Percentiles rank a stretch among this genome's conserved stretches.
Conservation (phyloP, 2,329 filamentous ascomycete species). For the Verticillium alfalfae region DNA sequence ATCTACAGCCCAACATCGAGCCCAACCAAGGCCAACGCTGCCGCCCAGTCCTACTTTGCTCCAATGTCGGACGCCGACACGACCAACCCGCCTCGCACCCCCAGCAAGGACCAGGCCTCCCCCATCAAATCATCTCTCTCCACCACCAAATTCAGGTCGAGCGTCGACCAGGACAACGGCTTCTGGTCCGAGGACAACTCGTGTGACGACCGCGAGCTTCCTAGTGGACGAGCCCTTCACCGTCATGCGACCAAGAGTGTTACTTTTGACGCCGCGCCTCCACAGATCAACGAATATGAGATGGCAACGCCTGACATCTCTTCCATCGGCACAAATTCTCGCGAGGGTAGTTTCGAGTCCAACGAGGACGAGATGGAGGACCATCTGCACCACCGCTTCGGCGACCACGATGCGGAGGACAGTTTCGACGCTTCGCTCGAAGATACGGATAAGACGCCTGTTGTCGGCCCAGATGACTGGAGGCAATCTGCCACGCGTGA, state of each 20-base stretch:
- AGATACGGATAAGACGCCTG: conserved; percentile 93
- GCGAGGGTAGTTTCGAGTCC: conserved; percentile 89
- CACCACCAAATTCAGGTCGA: conserved; percentile 57
- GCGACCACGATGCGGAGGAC: conserved; percentile 65
- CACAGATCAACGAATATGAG: conserved; percentile 95
- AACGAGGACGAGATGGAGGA: conserved; percentile 71
- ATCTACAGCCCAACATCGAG: conserved; percentile 43
- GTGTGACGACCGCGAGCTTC: conserved; percentile 51
- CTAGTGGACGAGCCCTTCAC: conserved; percentile 63
- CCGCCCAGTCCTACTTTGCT: conserved; percentile 2
- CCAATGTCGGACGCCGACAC: conserved; percentile 6
- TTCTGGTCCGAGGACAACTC: conserved; percentile 64
- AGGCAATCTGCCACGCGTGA: conserved; percentile 45
- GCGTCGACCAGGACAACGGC: conserved; percentile 63
- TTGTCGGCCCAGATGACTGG: conserved; percentile 97
- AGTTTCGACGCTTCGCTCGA: conserved; percentile 95
- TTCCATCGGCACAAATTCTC: conserved; percentile 80
- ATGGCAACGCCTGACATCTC: conserved; percentile 97
- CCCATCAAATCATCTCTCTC: conserved; percentile 89
- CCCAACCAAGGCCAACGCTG: conserved; percentile 14
- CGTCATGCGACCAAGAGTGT: conserved; percentile 86
- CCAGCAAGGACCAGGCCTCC: conserved; percentile 67
- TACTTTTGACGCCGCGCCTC: conserved; percentile 90
- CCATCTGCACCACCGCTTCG: conserved; percentile 44
- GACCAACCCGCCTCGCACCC: conserved; percentile 34